These are phyloP conservation scores for Geotrichum armillariae DNA, from an alignment of 1,139 yeast genomes.

Conservation along the genomic window DNA sequence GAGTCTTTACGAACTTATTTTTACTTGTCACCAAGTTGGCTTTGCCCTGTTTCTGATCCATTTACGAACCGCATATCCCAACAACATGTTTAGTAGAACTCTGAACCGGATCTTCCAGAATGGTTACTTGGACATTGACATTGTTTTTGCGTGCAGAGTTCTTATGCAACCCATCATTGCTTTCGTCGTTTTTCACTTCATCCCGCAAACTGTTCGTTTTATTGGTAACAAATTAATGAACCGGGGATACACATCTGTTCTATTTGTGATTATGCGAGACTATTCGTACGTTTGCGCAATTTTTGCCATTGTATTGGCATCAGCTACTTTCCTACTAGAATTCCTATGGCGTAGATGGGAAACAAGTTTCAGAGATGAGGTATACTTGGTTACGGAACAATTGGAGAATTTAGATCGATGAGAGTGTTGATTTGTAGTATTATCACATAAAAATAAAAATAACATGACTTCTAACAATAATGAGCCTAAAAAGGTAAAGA, in stretches of 20 bases:
- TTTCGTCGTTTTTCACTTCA: constrained; percentile 1
- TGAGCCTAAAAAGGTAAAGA: too few species aligned
- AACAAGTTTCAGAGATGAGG: constrained; percentile 35
- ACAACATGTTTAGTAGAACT: background rate
- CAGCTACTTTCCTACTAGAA: constrained; percentile 11
- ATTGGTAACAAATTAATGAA: background rate
- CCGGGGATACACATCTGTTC: background rate
- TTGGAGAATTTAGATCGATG: constrained; percentile 35
- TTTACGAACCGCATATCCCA: background rate
- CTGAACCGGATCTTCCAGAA: constrained; percentile 8
- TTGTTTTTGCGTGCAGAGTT: background rate
- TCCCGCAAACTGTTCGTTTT: constrained; percentile 3
- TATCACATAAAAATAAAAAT: background rate
- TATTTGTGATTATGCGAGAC: constrained; percentile 4
- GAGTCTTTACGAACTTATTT: background rate
- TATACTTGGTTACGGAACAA: constrained; percentile 38
- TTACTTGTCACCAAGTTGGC: background rate
- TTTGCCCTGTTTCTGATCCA: background rate
- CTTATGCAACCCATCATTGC: constrained; percentile 2
- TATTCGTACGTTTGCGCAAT: constrained; percentile 14
- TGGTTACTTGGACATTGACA: constrained; percentile 15
- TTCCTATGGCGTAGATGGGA: constrained; percentile 23
- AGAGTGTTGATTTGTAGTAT: too few species aligned
- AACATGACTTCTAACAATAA: too few species aligned
- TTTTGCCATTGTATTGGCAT: constrained; percentile 26